These are phyloP conservation scores for Metahyphopichia silvanorum DNA, from an alignment of 805 yeast genomes.

Conservation along the genomic window DNA sequence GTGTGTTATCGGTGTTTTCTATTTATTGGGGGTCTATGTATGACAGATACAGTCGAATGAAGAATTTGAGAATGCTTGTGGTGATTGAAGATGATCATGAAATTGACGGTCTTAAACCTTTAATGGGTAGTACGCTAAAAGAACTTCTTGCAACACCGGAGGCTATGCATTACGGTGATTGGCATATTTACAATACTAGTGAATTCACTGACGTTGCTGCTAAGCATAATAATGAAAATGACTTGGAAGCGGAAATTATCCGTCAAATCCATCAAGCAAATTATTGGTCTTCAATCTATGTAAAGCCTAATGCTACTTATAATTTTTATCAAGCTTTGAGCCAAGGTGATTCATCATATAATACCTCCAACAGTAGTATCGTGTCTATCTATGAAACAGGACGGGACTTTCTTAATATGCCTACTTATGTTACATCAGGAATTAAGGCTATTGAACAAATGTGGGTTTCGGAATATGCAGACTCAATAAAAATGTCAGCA, in stretches of 20 bases:
- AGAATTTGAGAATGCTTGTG: constrained; percentile 33
- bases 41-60: constrained; percentile 23
- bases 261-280: constrained; percentile 49
- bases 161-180: constrained; percentile 26
- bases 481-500: constrained; percentile 16
- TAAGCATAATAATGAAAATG: constrained; percentile 14
- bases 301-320: constrained; percentile 45
- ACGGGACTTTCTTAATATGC: constrained; percentile 54
- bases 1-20: constrained; percentile 34
- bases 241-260: constrained; percentile 36
- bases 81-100: constrained; percentile 27
- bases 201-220: constrained; percentile 27
- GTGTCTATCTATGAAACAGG: constrained; percentile 57
- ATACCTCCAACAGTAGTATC: constrained; percentile 27
- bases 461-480: constrained; percentile 23
- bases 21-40: constrained; percentile 42
- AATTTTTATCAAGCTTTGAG: constrained; percentile 38
- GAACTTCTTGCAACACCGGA: constrained; percentile 20
- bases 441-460: constrained; percentile 32
- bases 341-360: constrained; percentile 25
- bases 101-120: constrained; percentile 28
- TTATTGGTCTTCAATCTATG: constrained; percentile 63
- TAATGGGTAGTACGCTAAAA: constrained; percentile 47
- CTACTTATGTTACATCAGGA: constrained; percentile 38
- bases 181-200: constrained; percentile 30